Percentiles rank a stretch among this genome's conserved stretches.
Conservation (phyloP, 176 grass and related monocot genomes). For the Rhynchospora breviuscula region DNA sequence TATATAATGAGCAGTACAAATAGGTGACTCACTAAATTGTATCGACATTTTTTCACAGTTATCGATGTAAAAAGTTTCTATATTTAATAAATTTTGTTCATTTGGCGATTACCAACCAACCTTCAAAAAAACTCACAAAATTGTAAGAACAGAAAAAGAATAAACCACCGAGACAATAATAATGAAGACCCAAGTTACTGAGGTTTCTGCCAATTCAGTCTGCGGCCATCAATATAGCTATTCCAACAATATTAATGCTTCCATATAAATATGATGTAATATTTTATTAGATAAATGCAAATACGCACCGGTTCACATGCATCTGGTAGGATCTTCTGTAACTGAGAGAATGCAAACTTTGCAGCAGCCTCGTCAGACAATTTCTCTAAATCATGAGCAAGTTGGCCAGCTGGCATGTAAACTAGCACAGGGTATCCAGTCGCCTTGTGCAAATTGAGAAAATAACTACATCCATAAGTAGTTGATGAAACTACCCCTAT, state of each 20-base stretch:
- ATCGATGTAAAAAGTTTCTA: no score
- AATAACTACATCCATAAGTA: conserved; percentile 96
- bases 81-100: no score
- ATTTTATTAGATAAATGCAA: neutral
- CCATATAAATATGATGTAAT: neutral
- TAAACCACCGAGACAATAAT: neutral
- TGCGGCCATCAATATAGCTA: neutral
- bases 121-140: neutral
- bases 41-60: no score
- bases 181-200: neutral
- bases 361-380: conserved; percentile 83
- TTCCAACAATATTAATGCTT: neutral
- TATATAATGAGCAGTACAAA: neutral
- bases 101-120: no score
- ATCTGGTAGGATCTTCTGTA: conserved; percentile 84
- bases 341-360: conserved; percentile 80
- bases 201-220: neutral
- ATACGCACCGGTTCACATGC: conserved; percentile 73
- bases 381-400: conserved; percentile 91
- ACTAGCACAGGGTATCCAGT: conserved; percentile 85
- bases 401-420: conserved; percentile 92
- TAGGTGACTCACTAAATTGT: neutral
- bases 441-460: conserved; percentile 98
- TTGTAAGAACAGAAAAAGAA: neutral
- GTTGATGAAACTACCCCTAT: conserved; percentile 78